phyloP scores from a whole-genome alignment of 768 basidiomycete genomes.

The Trametes sanguinea region DNA sequence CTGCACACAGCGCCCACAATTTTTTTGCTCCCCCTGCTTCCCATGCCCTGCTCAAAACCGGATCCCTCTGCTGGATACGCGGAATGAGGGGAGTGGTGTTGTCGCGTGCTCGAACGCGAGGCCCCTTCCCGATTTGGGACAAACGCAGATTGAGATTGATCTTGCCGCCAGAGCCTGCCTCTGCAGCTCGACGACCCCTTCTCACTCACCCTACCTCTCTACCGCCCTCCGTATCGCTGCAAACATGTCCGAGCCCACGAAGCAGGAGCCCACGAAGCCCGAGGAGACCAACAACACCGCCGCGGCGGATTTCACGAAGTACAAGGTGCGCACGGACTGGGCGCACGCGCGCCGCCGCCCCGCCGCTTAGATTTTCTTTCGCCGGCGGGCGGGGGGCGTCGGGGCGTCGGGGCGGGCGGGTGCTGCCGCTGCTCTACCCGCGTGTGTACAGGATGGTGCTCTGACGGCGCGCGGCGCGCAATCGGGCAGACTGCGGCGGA shows the following conservation, averaged over 20 bases:
- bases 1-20: neutral
- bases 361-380: conserved; percentile 12
- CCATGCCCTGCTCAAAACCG: neutral
- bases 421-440: too few species aligned
- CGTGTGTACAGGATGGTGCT: too few species aligned
- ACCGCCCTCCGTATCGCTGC: neutral
- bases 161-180: conserved; percentile 2
- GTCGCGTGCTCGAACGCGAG: conserved; percentile 18
- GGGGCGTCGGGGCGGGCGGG: neutral
- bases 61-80: neutral
- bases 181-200: conserved; percentile 1
- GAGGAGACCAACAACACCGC: conserved; percentile 55
- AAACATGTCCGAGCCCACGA: conserved; percentile 20
- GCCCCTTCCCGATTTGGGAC: conserved; percentile 21
- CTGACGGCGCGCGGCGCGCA: neutral
- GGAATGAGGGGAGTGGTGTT: neutral
- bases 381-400: neutral
- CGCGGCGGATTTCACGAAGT: conserved; percentile 82
- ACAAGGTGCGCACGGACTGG: conserved; percentile 57
- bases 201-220: conserved; percentile 1
- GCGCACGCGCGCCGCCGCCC: conserved; percentile 3
- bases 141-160: conserved; percentile 24
- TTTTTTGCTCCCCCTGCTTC: neutral
- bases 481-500: conserved; percentile 78
- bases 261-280: conserved; percentile 23